Percentiles rank a stretch among this genome's conserved stretches.
phyloP scores from a whole-genome alignment of 208 protist genomes.

The Naegleria lovaniensis region DNA sequence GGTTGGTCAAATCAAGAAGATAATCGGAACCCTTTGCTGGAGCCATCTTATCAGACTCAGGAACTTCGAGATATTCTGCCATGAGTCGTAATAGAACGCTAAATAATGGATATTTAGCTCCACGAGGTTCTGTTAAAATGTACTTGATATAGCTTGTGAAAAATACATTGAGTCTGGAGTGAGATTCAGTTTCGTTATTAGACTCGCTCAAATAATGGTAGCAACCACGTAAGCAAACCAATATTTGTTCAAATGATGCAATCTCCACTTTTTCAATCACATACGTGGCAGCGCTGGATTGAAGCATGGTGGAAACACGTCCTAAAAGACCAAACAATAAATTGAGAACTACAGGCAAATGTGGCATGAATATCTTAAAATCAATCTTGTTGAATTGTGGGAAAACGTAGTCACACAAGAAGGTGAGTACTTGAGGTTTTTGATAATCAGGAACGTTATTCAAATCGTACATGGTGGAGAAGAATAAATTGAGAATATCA shows the following conservation, averaged over 20 bases:
- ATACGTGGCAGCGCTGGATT: not conserved
- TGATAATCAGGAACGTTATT: not conserved
- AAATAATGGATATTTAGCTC: conserved; percentile 4
- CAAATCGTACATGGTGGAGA: not conserved
- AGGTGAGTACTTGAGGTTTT: not conserved
- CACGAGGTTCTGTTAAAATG: not conserved
- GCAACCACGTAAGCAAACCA: not conserved
- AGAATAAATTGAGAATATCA: not conserved
- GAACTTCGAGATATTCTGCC: not conserved
- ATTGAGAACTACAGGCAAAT: not conserved
- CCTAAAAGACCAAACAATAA: not conserved
- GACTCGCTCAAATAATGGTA: not conserved
- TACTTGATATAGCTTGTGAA: not conserved
- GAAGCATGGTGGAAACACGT: not conserved
- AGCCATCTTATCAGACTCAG: not conserved
- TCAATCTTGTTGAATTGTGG: conserved; percentile 17
- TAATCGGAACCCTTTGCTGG: not conserved
- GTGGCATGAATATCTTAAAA: not conserved
- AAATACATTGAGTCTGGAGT: not conserved
- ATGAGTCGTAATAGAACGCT: not conserved
- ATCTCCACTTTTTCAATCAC: conserved; percentile 1
- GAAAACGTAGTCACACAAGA: not conserved
- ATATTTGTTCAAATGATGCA: conserved; percentile 1
- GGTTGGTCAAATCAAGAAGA: not conserved
- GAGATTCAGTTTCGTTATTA: not conserved